Percentiles rank a stretch among this genome's conserved stretches.
Evolutionary conservation across 2,329 filamentous ascomycete genomes (phyloP).

Genomic region (Alternaria metachromatica): DNA sequence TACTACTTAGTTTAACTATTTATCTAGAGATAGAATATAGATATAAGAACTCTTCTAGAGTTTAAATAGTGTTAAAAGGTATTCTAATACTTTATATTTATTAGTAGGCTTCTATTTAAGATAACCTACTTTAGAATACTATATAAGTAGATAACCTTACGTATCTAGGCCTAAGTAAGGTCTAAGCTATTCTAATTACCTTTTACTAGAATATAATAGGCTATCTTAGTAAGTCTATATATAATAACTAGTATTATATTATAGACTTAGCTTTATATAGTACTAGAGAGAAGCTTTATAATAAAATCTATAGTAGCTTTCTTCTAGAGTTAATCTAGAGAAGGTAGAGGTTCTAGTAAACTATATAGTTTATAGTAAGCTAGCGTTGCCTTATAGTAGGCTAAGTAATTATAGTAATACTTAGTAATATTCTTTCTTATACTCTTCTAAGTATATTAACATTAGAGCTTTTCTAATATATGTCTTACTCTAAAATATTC

Average conservation of each 20-base stretch:
- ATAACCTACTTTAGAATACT: neutral
- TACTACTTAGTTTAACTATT: neutral
- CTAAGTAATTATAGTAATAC: too few relatives aligned
- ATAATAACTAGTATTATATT: neutral
- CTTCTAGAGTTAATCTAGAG: too few relatives aligned
- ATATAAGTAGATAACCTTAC: neutral
- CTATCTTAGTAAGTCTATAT: neutral
- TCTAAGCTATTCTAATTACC: neutral
- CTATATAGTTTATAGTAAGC: too few relatives aligned
- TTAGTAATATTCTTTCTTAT: too few relatives aligned
- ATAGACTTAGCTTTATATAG: neutral
- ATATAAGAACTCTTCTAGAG: neutral
- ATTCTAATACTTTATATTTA: neutral
- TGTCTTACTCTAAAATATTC: too few relatives aligned
- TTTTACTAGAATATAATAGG: neutral
- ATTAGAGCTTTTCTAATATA: too few relatives aligned
- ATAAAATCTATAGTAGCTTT: too few relatives aligned
- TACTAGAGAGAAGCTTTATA: too few relatives aligned
- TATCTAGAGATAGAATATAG: neutral
- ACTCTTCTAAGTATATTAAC: too few relatives aligned
- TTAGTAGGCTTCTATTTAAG: neutral
- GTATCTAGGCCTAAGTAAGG: neutral
- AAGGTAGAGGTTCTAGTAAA: too few relatives aligned
- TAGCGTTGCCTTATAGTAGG: too few relatives aligned
- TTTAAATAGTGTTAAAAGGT: neutral